A percentile compares a stretch with the other conserved stretches of the same genome.
phyloP scores from a whole-genome alignment of 768 basidiomycete genomes.

The Epithele typhae region DNA sequence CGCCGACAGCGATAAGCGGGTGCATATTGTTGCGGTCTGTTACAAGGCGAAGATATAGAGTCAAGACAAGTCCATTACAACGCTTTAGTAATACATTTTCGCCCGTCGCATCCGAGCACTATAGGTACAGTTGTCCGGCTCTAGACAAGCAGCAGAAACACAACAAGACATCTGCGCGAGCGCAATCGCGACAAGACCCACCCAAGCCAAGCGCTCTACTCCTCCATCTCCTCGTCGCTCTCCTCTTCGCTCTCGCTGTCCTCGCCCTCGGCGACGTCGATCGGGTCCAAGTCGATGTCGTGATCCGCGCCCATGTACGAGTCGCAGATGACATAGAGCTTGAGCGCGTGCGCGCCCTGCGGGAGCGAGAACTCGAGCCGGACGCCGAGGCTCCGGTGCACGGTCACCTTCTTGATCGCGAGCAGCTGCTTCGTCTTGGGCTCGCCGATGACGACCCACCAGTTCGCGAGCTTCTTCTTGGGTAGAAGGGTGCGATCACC shows the following conservation, averaged over 20 bases:
- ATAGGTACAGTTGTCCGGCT: too few relatives aligned
- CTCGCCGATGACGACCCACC: constrained; percentile 98
- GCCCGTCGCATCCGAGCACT: too few relatives aligned
- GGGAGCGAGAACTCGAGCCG: constrained; percentile 89
- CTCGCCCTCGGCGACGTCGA: constrained; percentile 89
- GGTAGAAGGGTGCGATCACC: constrained; percentile 94
- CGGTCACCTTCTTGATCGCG: constrained; percentile 85
- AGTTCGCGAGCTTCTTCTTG: constrained; percentile 89
- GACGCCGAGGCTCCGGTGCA: constrained; percentile 64
- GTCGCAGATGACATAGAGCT: constrained; percentile 90
- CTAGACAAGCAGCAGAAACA: too few relatives aligned
- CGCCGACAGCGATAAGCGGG: too few relatives aligned
- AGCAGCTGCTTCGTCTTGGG: constrained; percentile 74
- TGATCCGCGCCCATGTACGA: constrained; percentile 91
- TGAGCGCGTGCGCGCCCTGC: constrained; percentile 77
- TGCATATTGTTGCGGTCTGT: too few relatives aligned
- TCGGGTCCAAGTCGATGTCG: constrained; percentile 75
- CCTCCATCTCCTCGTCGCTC: constrained; percentile 61
- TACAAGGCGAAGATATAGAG: too few relatives aligned
- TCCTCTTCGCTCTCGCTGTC: constrained; percentile 76
- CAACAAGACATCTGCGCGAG: constrained; percentile 4
- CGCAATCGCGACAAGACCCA: neutral
- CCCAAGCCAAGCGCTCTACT: constrained; percentile 32
- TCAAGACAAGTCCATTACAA: too few relatives aligned
- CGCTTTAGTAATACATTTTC: too few relatives aligned